Percentiles rank a stretch among this genome's conserved stretches.
These are phyloP conservation scores for Linnemannia hyalina DNA, from an alignment of 192 early-diverging fungal genomes.

Conservation along the genomic window DNA sequence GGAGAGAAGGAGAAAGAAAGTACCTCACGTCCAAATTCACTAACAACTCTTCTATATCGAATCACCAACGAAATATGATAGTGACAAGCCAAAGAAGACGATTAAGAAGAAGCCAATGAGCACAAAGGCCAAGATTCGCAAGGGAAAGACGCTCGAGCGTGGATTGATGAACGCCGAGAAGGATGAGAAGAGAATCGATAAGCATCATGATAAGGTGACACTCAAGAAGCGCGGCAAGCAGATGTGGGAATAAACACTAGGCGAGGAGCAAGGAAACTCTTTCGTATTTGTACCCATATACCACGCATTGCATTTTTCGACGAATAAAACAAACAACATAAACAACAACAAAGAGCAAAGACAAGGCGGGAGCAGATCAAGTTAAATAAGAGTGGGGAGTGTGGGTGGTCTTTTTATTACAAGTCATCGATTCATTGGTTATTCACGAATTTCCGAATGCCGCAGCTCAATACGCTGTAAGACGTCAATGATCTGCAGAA, in stretches of 20 bases:
- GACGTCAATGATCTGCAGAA: constrained; percentile 23
- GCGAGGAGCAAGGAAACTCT: background rate
- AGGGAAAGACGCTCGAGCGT: constrained; percentile 52
- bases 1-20: background rate
- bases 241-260: constrained; percentile 53
- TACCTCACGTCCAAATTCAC: no score
- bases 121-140: constrained; percentile 51
- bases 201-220: constrained; percentile 37
- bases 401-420: background rate
- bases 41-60: no score
- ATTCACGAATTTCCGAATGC: background rate
- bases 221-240: constrained; percentile 57
- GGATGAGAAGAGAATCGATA: constrained; percentile 50
- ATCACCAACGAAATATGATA: background rate
- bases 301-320: background rate
- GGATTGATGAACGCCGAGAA: constrained; percentile 54
- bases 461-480: constrained; percentile 23
- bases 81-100: constrained; percentile 54
- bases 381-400: background rate
- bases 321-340: background rate
- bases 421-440: background rate
- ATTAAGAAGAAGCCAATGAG: constrained; percentile 55
- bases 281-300: background rate
- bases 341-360: background rate
- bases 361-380: background rate